Evolutionary conservation across 441 rosid genomes (phyloP).

Genomic region (Brassica balearica): DNA sequence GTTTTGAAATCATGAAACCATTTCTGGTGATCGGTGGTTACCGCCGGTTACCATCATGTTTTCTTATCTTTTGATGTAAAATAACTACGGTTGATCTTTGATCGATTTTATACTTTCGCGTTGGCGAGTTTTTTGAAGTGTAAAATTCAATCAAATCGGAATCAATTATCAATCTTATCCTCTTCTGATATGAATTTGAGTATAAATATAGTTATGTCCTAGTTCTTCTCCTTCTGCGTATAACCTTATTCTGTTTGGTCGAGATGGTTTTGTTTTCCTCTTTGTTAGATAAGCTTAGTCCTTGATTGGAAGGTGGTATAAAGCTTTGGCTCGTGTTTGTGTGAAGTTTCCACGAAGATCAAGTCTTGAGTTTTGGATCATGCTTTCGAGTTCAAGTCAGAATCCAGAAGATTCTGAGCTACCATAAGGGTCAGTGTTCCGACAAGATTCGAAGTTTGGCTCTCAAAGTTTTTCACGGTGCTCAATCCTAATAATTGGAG

Average conservation of each 20-base stretch:
- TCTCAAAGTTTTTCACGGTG: neutral
- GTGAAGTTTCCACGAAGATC: neutral
- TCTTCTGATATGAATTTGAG: too few species aligned
- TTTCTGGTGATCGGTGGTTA: too few species aligned
- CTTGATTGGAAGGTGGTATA: neutral
- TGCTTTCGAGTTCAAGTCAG: neutral
- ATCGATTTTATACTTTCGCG: too few species aligned
- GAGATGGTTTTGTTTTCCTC: neutral
- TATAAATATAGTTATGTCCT: too few species aligned
- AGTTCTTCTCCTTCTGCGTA: too few species aligned
- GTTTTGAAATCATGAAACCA: too few species aligned
- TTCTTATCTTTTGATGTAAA: too few species aligned
- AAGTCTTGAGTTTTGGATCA: neutral
- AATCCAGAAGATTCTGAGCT: neutral
- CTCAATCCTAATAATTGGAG: neutral
- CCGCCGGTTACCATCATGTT: conserved; percentile 13
- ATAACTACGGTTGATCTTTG: too few species aligned
- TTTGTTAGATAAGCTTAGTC: neutral
- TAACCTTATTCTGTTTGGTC: too few species aligned
- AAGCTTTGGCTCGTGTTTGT: neutral
- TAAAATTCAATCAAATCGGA: too few species aligned
- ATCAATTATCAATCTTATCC: too few species aligned
- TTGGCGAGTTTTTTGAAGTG: too few species aligned
- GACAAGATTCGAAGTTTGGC: neutral
- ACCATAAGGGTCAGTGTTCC: neutral